Conservation (phyloP, 2,329 filamentous ascomycete genomes). For the Peltaster fructicola region DNA sequence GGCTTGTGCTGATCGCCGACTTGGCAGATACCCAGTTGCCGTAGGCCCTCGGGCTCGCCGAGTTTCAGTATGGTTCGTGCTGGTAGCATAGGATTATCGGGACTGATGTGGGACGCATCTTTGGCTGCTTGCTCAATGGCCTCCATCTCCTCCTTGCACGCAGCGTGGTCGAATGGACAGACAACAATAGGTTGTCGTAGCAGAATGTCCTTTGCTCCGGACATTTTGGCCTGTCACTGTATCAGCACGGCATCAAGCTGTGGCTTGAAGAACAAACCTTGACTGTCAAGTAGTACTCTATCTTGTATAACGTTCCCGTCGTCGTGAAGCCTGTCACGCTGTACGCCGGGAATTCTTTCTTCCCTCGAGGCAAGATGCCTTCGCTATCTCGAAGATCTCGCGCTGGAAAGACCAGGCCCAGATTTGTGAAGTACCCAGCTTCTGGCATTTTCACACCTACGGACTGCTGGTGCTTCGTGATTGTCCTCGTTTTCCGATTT, state of each 20-base stretch:
- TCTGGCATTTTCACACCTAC: constrained; percentile 78
- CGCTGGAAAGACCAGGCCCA: constrained; percentile 77
- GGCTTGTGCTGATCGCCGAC: constrained; percentile 45
- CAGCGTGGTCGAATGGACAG: constrained; percentile 84
- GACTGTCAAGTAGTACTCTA: constrained; percentile 88
- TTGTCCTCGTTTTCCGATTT: constrained; percentile 69
- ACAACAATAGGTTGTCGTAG: constrained; percentile 89
- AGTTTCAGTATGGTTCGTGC: constrained; percentile 66
- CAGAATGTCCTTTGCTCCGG: constrained; percentile 70
- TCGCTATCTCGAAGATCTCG: constrained; percentile 77
- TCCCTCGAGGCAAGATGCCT: constrained; percentile 70
- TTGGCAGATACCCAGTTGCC: constrained; percentile 42
- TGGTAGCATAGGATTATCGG: constrained; percentile 83
- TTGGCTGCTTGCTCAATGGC: constrained; percentile 92
- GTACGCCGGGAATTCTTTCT: constrained; percentile 77
- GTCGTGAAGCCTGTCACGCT: constrained; percentile 84
- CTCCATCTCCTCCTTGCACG: constrained; percentile 97
- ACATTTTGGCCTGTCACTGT: constrained; percentile 59
- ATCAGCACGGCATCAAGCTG: constrained; percentile 6
- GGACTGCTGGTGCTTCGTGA: constrained; percentile 66
- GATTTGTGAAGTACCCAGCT: constrained; percentile 79
- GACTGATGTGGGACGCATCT: constrained; percentile 74
- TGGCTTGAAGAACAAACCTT: constrained; percentile 43
- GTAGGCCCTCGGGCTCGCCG: constrained; percentile 48
- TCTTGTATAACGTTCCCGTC: constrained; percentile 86